Evolutionary conservation across 805 yeast species (phyloP).

Genomic region (Myxozyma sirexii): DNA sequence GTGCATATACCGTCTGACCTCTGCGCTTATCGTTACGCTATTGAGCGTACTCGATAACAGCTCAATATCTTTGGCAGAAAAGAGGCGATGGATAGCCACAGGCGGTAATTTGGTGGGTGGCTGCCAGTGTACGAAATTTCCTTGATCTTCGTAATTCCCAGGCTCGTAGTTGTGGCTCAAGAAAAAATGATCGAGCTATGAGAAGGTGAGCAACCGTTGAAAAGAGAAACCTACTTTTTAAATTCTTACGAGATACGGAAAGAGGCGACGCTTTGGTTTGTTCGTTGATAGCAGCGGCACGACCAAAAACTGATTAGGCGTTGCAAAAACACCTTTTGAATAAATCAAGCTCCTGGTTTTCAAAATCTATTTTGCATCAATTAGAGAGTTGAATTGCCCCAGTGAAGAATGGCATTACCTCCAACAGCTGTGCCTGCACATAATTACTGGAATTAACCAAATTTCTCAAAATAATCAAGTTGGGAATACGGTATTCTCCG

Average conservation of each 20-base stretch:
- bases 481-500: slow-evolving; percentile 12
- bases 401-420: slow-evolving; percentile 6
- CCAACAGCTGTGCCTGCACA: slow-evolving; percentile 30
- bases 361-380: slow-evolving; percentile 11
- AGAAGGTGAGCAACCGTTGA: neutral
- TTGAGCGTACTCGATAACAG: slow-evolving; percentile 18
- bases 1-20: slow-evolving; percentile 56
- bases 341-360: slow-evolving; percentile 16
- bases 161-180: slow-evolving; percentile 28
- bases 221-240: neutral
- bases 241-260: slow-evolving; percentile 27
- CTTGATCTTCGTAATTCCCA: neutral
- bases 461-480: slow-evolving; percentile 23
- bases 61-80: slow-evolving; percentile 20
- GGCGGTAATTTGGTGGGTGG: slow-evolving; percentile 10
- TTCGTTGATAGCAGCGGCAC: slow-evolving; percentile 13
- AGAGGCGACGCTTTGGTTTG: slow-evolving; percentile 2
- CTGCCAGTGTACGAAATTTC: slow-evolving; percentile 2
- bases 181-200: slow-evolving; percentile 27
- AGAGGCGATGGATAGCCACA: neutral
- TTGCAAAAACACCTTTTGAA: slow-evolving; percentile 10
- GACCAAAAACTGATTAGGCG: slow-evolving; percentile 26
- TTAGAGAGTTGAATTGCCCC: neutral
- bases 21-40: slow-evolving; percentile 50
- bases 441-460: slow-evolving; percentile 25